Evolutionary conservation across 352 stramenopile genomes (phyloP).

Genomic region (Globisporangium apiculatum): DNA sequence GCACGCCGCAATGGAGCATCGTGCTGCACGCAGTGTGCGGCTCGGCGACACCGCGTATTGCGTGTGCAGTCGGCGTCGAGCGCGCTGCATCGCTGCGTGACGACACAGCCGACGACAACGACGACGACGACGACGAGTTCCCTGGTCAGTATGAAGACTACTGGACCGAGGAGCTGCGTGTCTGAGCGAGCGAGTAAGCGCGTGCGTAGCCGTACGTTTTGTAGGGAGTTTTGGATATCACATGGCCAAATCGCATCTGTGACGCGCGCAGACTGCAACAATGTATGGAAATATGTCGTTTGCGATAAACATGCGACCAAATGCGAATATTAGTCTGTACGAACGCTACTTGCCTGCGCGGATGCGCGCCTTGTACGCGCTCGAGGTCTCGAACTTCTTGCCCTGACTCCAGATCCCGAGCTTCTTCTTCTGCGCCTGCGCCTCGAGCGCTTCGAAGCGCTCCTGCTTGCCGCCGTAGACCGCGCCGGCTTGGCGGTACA

Average conservation of each 20-base stretch:
- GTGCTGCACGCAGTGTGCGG: constrained; percentile 18
- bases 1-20: constrained; percentile 27
- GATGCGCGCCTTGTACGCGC: constrained; percentile 72
- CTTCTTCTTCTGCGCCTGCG: constrained; percentile 50
- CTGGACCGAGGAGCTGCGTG: constrained; percentile 12
- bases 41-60: constrained; percentile 23
- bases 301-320: no score
- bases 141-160: constrained; percentile 10
- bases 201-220: no score
- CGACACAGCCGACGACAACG: background rate
- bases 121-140: background rate
- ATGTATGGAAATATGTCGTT: background rate
- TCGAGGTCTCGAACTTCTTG: constrained; percentile 61
- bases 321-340: no score
- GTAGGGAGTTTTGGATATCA: background rate
- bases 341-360: constrained; percentile 18
- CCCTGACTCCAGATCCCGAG: constrained; percentile 73
- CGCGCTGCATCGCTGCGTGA: background rate
- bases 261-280: background rate
- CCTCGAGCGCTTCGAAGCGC: constrained; percentile 60
- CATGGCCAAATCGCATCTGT: background rate
- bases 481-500: constrained; percentile 73
- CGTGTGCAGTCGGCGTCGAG: constrained; percentile 22
- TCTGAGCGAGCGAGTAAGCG: background rate
- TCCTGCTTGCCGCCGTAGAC: constrained; percentile 76